Conservation (phyloP, 2,329 filamentous ascomycete genomes). For the Diaporthe vexans region DNA sequence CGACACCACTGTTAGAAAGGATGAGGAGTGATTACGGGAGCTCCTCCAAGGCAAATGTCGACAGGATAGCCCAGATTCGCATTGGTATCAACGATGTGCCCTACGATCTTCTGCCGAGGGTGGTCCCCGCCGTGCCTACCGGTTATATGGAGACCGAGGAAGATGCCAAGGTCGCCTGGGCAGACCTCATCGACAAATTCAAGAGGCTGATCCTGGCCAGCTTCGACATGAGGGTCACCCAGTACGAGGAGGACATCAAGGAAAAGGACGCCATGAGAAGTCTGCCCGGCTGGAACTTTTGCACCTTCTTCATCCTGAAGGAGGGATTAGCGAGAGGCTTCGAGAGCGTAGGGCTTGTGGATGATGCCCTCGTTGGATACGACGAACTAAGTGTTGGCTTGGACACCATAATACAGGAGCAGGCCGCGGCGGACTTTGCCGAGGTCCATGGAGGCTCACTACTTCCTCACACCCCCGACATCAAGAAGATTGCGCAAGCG, state of each 20-base stretch:
- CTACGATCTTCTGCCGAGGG: slow-evolving; percentile 73
- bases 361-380: slow-evolving; percentile 94
- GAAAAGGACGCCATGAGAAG: slow-evolving; percentile 91
- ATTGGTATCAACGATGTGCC: slow-evolving; percentile 79
- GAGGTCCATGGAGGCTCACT: slow-evolving; percentile 81
- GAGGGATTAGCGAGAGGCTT: slow-evolving; percentile 94
- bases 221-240: slow-evolving; percentile 89
- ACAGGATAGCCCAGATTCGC: slow-evolving; percentile 88
- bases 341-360: slow-evolving; percentile 94
- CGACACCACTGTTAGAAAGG: slow-evolving; percentile 89
- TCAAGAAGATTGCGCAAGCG: slow-evolving; percentile 71
- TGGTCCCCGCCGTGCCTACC: slow-evolving; percentile 73
- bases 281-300: slow-evolving; percentile 98
- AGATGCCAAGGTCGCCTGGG: slow-evolving; percentile 86
- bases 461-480: slow-evolving; percentile 79
- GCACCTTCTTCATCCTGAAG: slow-evolving; percentile 98
- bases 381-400: slow-evolving; percentile 93
- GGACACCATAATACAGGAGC: slow-evolving; percentile 84
- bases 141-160: slow-evolving; percentile 79
- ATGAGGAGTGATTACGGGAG: slow-evolving; percentile 91
- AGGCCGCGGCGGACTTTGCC: slow-evolving; percentile 69
- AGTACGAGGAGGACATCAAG: slow-evolving; percentile 97
- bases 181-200: slow-evolving; percentile 86
- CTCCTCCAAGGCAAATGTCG: slow-evolving; percentile 76
- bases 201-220: slow-evolving; percentile 89